Base-by-base conservation (phyloP, 1,139 yeast genomes). In the Geotrichum phurueaensis region DNA sequence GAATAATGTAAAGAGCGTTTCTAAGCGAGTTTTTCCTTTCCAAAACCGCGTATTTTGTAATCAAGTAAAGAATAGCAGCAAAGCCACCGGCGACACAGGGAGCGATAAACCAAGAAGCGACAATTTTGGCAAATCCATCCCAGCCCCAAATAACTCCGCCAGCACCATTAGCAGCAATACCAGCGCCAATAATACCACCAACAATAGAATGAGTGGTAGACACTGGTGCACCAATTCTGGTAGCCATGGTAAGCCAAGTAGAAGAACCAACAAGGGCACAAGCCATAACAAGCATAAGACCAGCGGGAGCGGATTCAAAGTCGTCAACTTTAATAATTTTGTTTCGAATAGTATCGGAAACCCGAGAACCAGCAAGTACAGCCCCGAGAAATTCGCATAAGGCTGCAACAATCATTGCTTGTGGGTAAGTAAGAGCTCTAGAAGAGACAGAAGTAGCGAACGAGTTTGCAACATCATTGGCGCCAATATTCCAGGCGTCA, bases 91-190 rank as follows among this genome's bases (percentile, higher is more conserved):
- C 87, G 64, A 87, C 76, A 22, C 79, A 72, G n/a, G 95, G 94
- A 15, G 94, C 91, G 75, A 87, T 84, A 69, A 85, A 85, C 92
- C 94, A 87, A 13, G 91, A 84, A 3, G 94, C 94, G 65, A 85
- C 82, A 66, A 86, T 86, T 72, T 85, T 87, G 1, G 88, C 72
- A 63, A 87, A 86, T 51, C 91, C 91, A 22, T 66, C 63, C 94
- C 94, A 87, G 27, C 90, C 92, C 95, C 94, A 87, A 62, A 73
- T 75, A 63, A 87, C 81, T 63, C 82, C 77, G 1, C 74, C 69
- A 51, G 82, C 84, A 63, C 85, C 85, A 65, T 78, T 79, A 33
- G 92, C 86, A 56, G 92, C 95, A 69, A 87, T 81, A 62, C 89
- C 86, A 20, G 88, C 80, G 65, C 95, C 94, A 65, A 86, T 85